Conservation (phyloP, 768 basidiomycete species). For the Leccinum disarticulatum region DNA sequence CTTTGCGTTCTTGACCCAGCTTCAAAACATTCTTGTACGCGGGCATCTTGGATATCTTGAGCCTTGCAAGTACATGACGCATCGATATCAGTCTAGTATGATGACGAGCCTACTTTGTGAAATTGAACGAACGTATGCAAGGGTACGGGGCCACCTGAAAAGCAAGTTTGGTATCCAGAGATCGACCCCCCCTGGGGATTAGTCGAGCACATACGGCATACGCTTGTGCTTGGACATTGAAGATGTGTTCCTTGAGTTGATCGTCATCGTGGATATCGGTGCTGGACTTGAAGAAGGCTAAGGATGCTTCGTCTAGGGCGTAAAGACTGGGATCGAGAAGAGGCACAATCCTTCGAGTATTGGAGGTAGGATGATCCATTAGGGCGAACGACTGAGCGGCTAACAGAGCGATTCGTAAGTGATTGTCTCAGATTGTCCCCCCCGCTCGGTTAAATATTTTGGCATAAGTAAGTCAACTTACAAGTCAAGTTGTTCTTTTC, state of each 20-base stretch:
- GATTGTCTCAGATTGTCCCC: too few species aligned
- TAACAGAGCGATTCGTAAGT: not conserved
- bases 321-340: slow-evolving; percentile 20
- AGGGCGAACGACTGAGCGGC: not conserved
- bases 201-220: slow-evolving; percentile 26
- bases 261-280: slow-evolving; percentile 33
- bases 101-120: slow-evolving; percentile 14
- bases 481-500: too few species aligned
- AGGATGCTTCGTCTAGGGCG: slow-evolving; percentile 7
- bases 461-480: too few species aligned
- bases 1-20: slow-evolving; percentile 36
- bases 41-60: slow-evolving; percentile 20
- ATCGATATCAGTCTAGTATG: not conserved
- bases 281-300: slow-evolving; percentile 29
- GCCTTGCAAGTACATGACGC: slow-evolving; percentile 9
- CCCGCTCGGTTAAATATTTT: too few species aligned
- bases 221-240: slow-evolving; percentile 35
- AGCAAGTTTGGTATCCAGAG: not conserved
- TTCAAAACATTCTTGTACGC: slow-evolving; percentile 32
- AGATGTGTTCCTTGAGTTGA: slow-evolving; percentile 32
- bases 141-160: slow-evolving; percentile 24
- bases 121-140: slow-evolving; percentile 22
- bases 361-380: not conserved
- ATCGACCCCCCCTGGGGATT: not conserved
- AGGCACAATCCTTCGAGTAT: not conserved